Evolutionary conservation across 2,329 filamentous ascomycete species (phyloP), one percentile per base, ranked within the genome.

Genomic region (Chaetothyriales sp.): DNA sequence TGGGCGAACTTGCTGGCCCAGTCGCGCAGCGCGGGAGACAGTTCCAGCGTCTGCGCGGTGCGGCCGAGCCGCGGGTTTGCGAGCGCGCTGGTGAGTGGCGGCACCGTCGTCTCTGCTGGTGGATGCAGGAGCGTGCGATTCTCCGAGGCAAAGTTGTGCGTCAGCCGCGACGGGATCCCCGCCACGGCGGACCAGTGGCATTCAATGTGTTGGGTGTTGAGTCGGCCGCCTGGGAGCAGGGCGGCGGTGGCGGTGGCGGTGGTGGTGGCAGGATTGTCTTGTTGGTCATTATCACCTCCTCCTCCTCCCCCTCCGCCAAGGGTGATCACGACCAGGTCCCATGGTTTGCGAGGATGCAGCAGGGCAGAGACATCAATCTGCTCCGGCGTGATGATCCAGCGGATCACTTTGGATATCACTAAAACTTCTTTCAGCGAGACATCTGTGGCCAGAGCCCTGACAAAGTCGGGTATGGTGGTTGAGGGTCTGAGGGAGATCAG

Each of bases 21-120:
- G 0, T 58, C 42, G 10, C 69, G 59, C 0, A 82, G 62, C 2
- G 75, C 71, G 0, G 69, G 61, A 15, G 72, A 74, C 7, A 81
- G 62, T 58, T 81, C 77, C 0, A 82, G 69, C 18, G 70, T 70
- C 62, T 80, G 73, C 1, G 68, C 65, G 1, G 59, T 58, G 2
- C 51, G n/a, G 42, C 63, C 46, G 53, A 68, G 32, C 22, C 53
- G 32, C 53, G 66, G 55, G 56, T 65, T 55, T 46, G 64, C 45
- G 45, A 70, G 55, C 4, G 60, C 51, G 7, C 59, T 59, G 15
- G 67, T 70, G 1, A 73, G 56, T 1, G 61, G 53, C 0, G 71
- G 70, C 1, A 55, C 48, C 3, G 53, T 28, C n/a, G n/a, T n/a
- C n/a, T n/a, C n/a, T n/a, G n/a, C n/a, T 9, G 50, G 46, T 3